Evolutionary conservation across 2,329 filamentous ascomycete genomes (phyloP), one percentile per base, ranked within the genome.

Genomic region (Venturiaceae sp.): DNA sequence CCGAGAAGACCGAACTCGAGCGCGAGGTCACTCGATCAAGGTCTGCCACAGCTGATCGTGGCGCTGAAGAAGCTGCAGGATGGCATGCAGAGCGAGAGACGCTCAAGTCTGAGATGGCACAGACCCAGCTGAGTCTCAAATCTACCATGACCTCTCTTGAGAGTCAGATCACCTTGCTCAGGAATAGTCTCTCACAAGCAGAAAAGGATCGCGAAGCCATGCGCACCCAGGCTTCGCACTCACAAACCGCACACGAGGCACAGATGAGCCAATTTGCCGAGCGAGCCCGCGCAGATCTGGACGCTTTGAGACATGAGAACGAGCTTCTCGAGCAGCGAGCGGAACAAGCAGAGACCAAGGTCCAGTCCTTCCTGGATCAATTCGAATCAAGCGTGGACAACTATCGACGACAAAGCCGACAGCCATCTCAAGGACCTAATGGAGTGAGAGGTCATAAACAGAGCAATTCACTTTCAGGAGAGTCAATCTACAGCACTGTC

Each of bases 311-410:
- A 66, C 81, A 85, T 57, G 92, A 96, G 72, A 96, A 97, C 66
- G 73, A 76, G 0, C 75, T 86, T 36, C 83, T 99, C 3, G 92
- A 97, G 70, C 84, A 84, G 65, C 88, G 92, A 46, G 92, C 92
- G 5, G 80, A 83, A 55, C 92, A 96, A 70, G 94, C 94, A 1
- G 94, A 99, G 75, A 85, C 89, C 63, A 95, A 95, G 68, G 94
- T 99, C 23, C 90, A 89, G 33, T 82, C 96, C 67, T 83, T 99
- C 54, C 84, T 99, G 13, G 91, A 97, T 70, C 92, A 97, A 69
- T 92, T 99, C 37, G 92, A 95, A 72, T 84, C 85, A 41, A 95
- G 90, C 3, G 94, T 99, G 16, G 92, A 94, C 73, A 95, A 89
- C 70, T 97, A 97, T 72, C 88, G 94, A 58, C 88, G 94, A 41